Conservation (phyloP, 441 rosid species). For the Rhodomyrtus psidioides region DNA sequence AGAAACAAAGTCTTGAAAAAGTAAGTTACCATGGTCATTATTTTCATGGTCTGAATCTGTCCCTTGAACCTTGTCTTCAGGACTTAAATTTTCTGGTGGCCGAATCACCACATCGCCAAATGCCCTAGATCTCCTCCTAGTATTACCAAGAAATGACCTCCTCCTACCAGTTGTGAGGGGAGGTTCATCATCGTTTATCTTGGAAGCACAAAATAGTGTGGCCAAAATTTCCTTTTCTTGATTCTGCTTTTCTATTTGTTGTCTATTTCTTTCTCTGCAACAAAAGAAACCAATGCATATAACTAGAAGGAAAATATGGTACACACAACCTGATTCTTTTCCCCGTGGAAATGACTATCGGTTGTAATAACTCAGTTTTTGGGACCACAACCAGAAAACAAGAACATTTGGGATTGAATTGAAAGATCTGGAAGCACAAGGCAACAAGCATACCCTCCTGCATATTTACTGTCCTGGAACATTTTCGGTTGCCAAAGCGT, state of each 20-base stretch:
- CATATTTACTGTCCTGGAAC: neutral
- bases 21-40: constrained; percentile 16
- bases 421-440: neutral
- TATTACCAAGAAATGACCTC: neutral
- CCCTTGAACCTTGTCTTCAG: constrained; percentile 8
- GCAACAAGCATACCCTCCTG: neutral
- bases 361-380: neutral
- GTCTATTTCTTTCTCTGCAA: neutral
- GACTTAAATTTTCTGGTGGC: constrained; percentile 18
- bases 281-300: neutral
- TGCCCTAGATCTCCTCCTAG: constrained; percentile 15
- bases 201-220: constrained; percentile 27
- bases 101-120: constrained; percentile 18
- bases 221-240: neutral
- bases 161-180: constrained; percentile 1
- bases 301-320: neutral
- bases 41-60: constrained; percentile 3
- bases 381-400: neutral
- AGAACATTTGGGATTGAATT: neutral
- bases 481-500: neutral
- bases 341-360: neutral
- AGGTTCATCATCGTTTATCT: constrained; percentile 18
- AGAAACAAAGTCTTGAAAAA: neutral
- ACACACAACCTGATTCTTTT: neutral
- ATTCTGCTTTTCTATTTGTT: neutral